Evolutionary conservation across 2,329 filamentous ascomycete species (phyloP).

Genomic region (Xylariaceae sp.): DNA sequence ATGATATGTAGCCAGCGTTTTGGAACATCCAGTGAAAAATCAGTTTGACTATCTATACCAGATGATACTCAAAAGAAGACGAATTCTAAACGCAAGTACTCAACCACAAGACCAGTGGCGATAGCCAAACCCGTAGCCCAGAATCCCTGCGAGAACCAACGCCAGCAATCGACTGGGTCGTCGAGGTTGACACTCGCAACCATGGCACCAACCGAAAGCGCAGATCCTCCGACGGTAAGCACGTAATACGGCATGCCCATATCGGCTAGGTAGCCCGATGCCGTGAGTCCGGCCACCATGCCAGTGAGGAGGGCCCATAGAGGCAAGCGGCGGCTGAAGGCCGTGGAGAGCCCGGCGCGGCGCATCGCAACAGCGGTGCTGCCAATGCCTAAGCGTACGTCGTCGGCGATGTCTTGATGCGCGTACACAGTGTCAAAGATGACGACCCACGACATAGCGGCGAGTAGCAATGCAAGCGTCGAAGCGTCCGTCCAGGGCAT

Average conservation of each 20-base stretch:
- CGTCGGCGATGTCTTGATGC: conserved; percentile 25
- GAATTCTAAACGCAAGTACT: no score
- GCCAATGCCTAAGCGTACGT: conserved; percentile 23
- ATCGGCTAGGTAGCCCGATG: not conserved
- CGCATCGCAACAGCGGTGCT: conserved; percentile 24
- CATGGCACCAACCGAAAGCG: conserved; percentile 8
- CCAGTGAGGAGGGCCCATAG: not conserved
- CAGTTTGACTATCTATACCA: no score
- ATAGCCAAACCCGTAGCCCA: conserved; percentile 12
- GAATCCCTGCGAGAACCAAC: conserved; percentile 20
- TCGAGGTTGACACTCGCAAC: conserved; percentile 14
- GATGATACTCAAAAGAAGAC: no score
- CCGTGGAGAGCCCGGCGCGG: not conserved
- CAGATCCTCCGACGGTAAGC: conserved; percentile 5
- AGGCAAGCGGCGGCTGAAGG: conserved; percentile 1
- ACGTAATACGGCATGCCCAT: conserved; percentile 4
- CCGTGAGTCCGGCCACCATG: conserved; percentile 1
- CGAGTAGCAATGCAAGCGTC: conserved; percentile 13
- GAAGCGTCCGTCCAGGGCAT: conserved; percentile 9
- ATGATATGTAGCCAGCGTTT: no score
- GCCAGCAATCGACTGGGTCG: conserved; percentile 15
- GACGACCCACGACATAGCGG: conserved; percentile 20
- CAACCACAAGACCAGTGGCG: conserved; percentile 1
- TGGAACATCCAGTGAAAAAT: no score
- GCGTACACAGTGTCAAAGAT: conserved; percentile 32